Conservation (phyloP, 2,329 filamentous ascomycete genomes). For the Aureobasidium leucospermi region DNA sequence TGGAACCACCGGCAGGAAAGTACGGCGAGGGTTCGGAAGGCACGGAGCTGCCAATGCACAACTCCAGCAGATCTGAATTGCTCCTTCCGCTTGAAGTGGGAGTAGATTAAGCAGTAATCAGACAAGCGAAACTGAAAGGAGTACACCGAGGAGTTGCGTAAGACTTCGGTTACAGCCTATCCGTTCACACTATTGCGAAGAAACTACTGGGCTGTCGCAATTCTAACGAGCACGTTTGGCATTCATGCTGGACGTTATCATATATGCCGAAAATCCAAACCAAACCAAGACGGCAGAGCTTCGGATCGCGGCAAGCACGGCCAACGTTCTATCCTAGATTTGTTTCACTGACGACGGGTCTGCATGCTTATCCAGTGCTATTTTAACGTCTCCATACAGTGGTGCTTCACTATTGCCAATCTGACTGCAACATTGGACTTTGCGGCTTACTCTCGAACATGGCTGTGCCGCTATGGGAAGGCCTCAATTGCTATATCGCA, state of each 20-base stretch:
- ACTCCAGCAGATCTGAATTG: no score
- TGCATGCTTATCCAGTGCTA: neutral
- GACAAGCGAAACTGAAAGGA: neutral
- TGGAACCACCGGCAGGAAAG: neutral
- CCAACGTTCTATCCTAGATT: neutral
- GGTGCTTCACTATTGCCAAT: neutral
- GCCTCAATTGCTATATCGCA: neutral
- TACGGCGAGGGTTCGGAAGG: neutral
- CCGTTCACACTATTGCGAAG: no score
- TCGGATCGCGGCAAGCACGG: slow-evolving; percentile 6
- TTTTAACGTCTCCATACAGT: neutral
- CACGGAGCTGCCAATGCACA: neutral
- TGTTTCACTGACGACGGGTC: neutral
- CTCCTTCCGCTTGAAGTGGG: neutral
- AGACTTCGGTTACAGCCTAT: no score
- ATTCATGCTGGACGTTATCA: neutral
- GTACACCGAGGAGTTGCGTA: no score
- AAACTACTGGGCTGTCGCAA: no score
- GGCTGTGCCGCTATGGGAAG: neutral
- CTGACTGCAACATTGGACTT: neutral
- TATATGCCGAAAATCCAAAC: neutral
- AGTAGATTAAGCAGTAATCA: neutral
- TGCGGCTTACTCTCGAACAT: neutral
- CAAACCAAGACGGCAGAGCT: neutral
- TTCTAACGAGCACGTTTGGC: neutral